Conservation (phyloP, 768 basidiomycete species). For the Sarcodon aspratus region DNA sequence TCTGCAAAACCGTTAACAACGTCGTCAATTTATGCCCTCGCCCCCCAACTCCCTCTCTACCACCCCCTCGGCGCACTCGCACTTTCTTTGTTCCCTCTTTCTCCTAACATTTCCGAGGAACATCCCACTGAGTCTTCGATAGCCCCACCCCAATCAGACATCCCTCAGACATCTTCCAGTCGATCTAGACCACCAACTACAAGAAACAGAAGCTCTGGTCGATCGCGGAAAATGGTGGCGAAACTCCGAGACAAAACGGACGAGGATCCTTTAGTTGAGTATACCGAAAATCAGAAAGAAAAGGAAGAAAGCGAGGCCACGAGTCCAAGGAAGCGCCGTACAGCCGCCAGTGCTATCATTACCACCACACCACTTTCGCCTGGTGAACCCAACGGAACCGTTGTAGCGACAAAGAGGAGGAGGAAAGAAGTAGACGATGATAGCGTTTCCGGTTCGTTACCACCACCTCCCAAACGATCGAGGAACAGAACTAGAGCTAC, state of each 20-base stretch:
- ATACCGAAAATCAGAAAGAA: not conserved
- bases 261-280: not conserved
- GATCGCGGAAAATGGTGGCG: not conserved
- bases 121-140: not conserved
- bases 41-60: slow-evolving; percentile 47
- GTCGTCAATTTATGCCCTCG: slow-evolving; percentile 17
- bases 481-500: not conserved
- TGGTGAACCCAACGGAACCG: not conserved
- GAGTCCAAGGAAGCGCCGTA: not conserved
- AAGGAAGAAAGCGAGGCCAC: not conserved
- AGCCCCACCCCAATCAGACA: not conserved
- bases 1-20: slow-evolving; percentile 6
- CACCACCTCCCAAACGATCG: not conserved
- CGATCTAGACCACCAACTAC: not conserved
- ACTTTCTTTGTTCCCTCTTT: slow-evolving; percentile 24
- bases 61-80: slow-evolving; percentile 57
- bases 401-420: not conserved
- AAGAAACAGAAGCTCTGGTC: not conserved
- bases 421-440: not conserved
- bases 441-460: not conserved
- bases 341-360: not conserved
- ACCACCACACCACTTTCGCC: not conserved
- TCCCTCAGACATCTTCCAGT: not conserved
- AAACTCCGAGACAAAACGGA: not conserved
- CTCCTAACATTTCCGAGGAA: not conserved